Evolutionary conservation across 441 rosid species (phyloP).

Genomic region (Corymbia citriodora): DNA sequence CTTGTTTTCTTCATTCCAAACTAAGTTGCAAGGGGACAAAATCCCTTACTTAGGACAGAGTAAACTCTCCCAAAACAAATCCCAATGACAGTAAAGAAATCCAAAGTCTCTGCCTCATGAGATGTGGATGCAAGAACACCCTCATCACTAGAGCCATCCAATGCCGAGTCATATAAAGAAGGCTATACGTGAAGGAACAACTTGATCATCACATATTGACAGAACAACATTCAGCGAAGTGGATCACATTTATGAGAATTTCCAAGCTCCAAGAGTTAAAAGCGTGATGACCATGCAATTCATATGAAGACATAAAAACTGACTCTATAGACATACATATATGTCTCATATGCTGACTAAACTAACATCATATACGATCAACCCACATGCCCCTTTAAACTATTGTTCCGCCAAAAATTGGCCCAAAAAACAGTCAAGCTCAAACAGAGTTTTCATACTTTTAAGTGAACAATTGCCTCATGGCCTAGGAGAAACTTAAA

Average conservation of each 20-base stretch:
- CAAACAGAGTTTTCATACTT: not conserved
- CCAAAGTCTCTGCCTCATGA: not conserved
- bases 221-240: not conserved
- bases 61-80: not conserved
- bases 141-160: not conserved
- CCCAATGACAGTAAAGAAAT: not conserved
- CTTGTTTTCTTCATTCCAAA: not conserved
- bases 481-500: not conserved
- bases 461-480: not conserved
- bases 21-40: not conserved
- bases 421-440: not conserved
- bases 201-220: not conserved
- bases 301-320: not conserved
- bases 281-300: not conserved
- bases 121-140: not conserved
- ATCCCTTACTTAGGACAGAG: not conserved
- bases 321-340: not conserved
- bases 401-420: not conserved
- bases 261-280: not conserved
- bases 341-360: not conserved
- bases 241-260: not conserved
- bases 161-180: not conserved
- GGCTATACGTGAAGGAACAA: not conserved
- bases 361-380: not conserved
- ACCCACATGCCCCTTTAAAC: not conserved